phyloP scores from a whole-genome alignment of 2,329 filamentous ascomycete species.

The Beauveria medogensis region DNA sequence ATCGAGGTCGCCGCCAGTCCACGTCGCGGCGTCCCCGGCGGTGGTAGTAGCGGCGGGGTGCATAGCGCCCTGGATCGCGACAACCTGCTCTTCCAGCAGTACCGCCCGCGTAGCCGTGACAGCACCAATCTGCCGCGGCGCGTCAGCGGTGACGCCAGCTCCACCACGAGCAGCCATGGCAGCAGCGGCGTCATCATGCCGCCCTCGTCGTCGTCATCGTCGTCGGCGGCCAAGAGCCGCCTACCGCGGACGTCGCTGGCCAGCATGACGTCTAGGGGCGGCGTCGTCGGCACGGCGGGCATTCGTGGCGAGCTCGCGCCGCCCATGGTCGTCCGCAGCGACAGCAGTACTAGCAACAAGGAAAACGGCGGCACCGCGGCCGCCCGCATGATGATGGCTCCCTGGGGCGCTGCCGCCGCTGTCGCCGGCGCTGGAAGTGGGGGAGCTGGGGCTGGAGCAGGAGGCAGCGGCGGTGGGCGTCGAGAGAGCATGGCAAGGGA shows the following conservation, averaged over 20 bases:
- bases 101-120: slow-evolving; percentile 35
- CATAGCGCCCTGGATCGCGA: slow-evolving; percentile 2
- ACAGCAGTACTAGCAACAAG: slow-evolving; percentile 33
- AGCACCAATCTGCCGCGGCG: slow-evolving; percentile 35
- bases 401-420: slow-evolving; percentile 11
- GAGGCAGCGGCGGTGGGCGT: neutral
- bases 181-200: slow-evolving; percentile 8
- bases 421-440: slow-evolving; percentile 12
- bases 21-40: slow-evolving; percentile 30
- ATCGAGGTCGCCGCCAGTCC: slow-evolving; percentile 47
- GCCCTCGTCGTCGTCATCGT: neutral
- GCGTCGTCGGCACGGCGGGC: slow-evolving; percentile 15
- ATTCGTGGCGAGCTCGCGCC: slow-evolving; percentile 16
- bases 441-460: neutral
- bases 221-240: slow-evolving; percentile 26
- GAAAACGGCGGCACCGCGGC: slow-evolving; percentile 22
- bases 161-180: slow-evolving; percentile 16
- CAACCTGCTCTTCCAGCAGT: slow-evolving; percentile 22
- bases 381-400: slow-evolving; percentile 11
- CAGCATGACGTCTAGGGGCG: slow-evolving; percentile 17
- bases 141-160: slow-evolving; percentile 32
- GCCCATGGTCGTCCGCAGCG: slow-evolving; percentile 28
- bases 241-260: slow-evolving; percentile 31
- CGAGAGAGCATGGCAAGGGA: neutral
- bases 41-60: slow-evolving; percentile 31